Base-by-base conservation (phyloP, 2,329 filamentous ascomycete genomes). In the Didymella keratinophila region DNA sequence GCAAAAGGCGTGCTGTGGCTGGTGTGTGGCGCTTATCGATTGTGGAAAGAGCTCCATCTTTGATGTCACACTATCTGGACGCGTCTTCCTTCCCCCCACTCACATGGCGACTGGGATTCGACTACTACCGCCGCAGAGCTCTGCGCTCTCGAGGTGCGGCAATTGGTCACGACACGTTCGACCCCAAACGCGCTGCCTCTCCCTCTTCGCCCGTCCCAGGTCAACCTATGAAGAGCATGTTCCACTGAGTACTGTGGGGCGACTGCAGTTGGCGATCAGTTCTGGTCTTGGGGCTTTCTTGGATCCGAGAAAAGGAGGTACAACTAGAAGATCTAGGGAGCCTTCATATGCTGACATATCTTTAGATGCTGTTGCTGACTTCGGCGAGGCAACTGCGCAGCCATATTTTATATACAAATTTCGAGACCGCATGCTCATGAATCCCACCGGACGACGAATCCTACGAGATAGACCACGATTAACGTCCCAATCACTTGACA, bases 401-500 rank as follows among this genome's bases (percentile, higher is more conserved):
- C 95, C 95, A 12, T 97, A 93, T 84, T 97, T 98, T 81, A 93
- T 97, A 78, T 87, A 91, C 78, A 91, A 92, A 56, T 91, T 99
- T 20, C 93, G 92, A 65, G 87, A 94, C 74, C 91, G 90, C 63
- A 99, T 99, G 95, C 91, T 99, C 53, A 81, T 87, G 27, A 83
- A 88, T 64, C 84, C 91, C 1, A 96, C 92, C 0, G 95, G 95
- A 56, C 90, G 95, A 1, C 89, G 93, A 48, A 97, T 99, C 75
- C 87, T 99, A 63, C 91, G 91, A 63, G 91, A 95, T 69, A 89
- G 93, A 12, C 95, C 95, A 3, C 89, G 93, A 63, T 92, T 99
- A 64, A 94, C 89, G 3, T 96, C 92, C 16, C 76, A 84, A 56
- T 87, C 85, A 0, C 81, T 92, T 63, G 86, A 87, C 57, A 82